Percentiles rank a stretch among this genome's conserved stretches.
phyloP scores from a whole-genome alignment of 164 flowering plant genomes.

The Tetracentron sinense region DNA sequence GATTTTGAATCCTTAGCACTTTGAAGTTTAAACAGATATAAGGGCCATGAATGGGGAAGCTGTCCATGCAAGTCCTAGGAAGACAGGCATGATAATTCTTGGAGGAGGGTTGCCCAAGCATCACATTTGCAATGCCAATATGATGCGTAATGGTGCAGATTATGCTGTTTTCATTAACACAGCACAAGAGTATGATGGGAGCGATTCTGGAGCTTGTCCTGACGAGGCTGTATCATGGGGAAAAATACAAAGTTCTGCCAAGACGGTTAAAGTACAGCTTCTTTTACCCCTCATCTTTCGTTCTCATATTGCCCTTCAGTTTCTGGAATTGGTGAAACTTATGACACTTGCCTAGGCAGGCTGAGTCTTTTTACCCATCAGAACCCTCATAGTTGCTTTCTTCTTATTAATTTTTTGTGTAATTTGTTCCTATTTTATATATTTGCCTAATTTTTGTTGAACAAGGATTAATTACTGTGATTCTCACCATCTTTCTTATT shows the following conservation, averaged over 20 bases:
- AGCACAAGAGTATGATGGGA: constrained; percentile 97
- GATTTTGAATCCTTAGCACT: neutral
- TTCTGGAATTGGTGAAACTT: constrained; percentile 3
- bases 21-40: constrained; percentile 50
- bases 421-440: neutral
- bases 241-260: constrained; percentile 82
- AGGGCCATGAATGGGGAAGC: constrained; percentile 91
- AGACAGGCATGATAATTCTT: constrained; percentile 83
- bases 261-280: constrained; percentile 69
- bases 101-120: constrained; percentile 98
- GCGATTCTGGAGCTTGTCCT: constrained; percentile 97
- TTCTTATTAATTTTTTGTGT: neutral
- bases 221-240: constrained; percentile 99
- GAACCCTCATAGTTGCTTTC: neutral
- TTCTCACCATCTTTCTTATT: neutral
- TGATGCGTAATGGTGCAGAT: constrained; percentile 99
- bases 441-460: neutral
- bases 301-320: neutral
- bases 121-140: constrained; percentile 95
- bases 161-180: constrained; percentile 91
- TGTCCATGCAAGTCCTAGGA: constrained; percentile 81
- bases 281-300: neutral
- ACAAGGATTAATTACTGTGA: neutral
- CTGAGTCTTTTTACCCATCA: neutral
- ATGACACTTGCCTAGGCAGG: neutral